These are phyloP conservation scores for Pseudonitzschia delicatissima DNA, from an alignment of 108 stramenopile genomes.

Conservation along the genomic window DNA sequence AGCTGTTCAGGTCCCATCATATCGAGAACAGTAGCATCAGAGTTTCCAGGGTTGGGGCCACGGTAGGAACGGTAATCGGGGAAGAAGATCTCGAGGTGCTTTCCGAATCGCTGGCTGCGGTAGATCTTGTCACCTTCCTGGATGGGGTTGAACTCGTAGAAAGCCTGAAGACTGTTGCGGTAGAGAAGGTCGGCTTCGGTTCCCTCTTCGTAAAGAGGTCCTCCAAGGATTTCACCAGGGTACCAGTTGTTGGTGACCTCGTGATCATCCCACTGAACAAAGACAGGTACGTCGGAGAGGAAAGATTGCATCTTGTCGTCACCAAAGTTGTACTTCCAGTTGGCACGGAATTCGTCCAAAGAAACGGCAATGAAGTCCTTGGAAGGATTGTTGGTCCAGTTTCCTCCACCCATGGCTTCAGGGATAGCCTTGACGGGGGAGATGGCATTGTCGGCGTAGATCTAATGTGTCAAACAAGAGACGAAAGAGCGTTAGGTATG, in stretches of 20 bases:
- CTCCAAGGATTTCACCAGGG: slow-evolving; percentile 14
- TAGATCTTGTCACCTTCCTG: slow-evolving; percentile 17
- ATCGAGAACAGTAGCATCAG: slow-evolving; percentile 13
- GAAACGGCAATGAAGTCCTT: slow-evolving; percentile 40
- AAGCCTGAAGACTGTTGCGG: slow-evolving; percentile 25
- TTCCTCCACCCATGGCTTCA: slow-evolving; percentile 18
- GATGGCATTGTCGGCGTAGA: slow-evolving; percentile 41
- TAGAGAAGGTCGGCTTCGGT: slow-evolving; percentile 21
- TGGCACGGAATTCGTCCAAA: slow-evolving; percentile 39
- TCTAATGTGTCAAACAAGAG: too few relatives aligned
- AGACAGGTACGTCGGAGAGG: slow-evolving; percentile 33
- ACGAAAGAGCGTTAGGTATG: too few relatives aligned
- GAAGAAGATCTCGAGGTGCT: slow-evolving; percentile 47
- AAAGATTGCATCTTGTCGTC: slow-evolving; percentile 39
- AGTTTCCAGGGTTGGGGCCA: slow-evolving; percentile 2
- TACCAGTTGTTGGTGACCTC: slow-evolving; percentile 44
- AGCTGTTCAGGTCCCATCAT: slow-evolving; percentile 44
- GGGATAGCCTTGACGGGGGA: slow-evolving; percentile 18
- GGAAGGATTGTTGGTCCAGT: slow-evolving; percentile 36
- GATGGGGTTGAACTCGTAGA: slow-evolving; percentile 38
- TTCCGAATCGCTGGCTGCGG: slow-evolving; percentile 37
- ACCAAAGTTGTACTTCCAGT: slow-evolving; percentile 48
- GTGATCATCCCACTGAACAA: slow-evolving; percentile 49
- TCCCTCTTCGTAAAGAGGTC: neutral
- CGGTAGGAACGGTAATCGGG: slow-evolving; percentile 42